A percentile compares a stretch with the other conserved stretches of the same genome.
These are phyloP conservation scores for Carex parvula DNA, from an alignment of 176 grass and related monocot genomes.

Conservation along the genomic window DNA sequence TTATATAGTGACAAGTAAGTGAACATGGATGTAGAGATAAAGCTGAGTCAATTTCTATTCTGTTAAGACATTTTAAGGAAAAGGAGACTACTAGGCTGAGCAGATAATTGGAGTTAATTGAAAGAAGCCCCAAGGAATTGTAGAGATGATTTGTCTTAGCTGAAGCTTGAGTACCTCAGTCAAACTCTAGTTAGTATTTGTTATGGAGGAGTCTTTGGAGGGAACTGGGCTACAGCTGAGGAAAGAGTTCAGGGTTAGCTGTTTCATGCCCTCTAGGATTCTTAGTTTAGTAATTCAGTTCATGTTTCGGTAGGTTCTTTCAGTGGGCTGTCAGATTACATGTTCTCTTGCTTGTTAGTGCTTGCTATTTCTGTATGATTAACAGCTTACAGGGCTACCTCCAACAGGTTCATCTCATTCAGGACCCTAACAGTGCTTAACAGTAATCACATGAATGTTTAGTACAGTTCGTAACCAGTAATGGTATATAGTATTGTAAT, in stretches of 20 bases:
- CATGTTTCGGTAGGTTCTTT: not conserved
- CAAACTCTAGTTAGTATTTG: not conserved
- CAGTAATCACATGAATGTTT: not conserved
- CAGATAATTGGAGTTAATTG: too few relatives aligned
- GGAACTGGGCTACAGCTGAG: not conserved
- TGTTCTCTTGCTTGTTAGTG: constrained; percentile 4
- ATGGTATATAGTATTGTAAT: not conserved
- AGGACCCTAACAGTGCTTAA: not conserved
- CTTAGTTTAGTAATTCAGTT: not conserved
- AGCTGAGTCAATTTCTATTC: too few relatives aligned
- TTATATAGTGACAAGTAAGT: too few relatives aligned
- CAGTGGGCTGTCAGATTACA: not conserved
- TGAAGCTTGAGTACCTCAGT: too few relatives aligned
- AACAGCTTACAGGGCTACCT: not conserved
- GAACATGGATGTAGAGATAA: too few relatives aligned
- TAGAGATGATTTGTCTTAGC: too few relatives aligned
- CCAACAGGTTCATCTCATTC: not conserved
- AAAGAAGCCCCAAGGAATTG: too few relatives aligned
- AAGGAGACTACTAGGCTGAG: too few relatives aligned
- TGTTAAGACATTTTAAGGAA: too few relatives aligned
- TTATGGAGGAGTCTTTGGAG: not conserved
- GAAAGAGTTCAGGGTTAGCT: not conserved
- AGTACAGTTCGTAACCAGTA: not conserved
- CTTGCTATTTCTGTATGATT: not conserved
- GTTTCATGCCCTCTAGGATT: not conserved